Evolutionary conservation across 139 green algal genomes (phyloP).

Genomic region (Zygnema circumcarinatum): DNA sequence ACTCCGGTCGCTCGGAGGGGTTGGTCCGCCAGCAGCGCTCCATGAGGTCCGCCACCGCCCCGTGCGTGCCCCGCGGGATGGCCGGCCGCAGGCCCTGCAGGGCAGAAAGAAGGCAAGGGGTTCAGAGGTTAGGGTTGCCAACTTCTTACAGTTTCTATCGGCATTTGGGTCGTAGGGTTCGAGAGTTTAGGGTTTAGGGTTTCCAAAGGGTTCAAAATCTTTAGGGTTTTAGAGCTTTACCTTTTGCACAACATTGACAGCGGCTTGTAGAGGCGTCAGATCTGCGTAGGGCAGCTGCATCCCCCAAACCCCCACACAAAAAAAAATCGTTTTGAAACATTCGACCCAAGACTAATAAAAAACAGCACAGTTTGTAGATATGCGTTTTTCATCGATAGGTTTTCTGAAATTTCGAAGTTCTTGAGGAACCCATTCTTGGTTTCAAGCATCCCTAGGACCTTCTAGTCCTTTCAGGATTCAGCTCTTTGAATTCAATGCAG

Average conservation of each 20-base stretch:
- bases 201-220: slow-evolving; percentile 66
- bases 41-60: slow-evolving; percentile 47
- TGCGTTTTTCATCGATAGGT: no score
- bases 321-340: not conserved
- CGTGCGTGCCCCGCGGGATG: slow-evolving; percentile 46
- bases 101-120: slow-evolving; percentile 62
- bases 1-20: slow-evolving; percentile 57
- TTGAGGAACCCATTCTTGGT: no score
- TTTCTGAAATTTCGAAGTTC: no score
- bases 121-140: not conserved
- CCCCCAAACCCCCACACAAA: slow-evolving; percentile 3
- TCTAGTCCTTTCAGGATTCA: no score
- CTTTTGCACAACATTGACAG: slow-evolving; percentile 93
- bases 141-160: not conserved
- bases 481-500: no score
- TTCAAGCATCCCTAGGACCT: no score
- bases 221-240: no score
- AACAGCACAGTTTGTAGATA: no score
- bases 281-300: slow-evolving; percentile 81
- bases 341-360: slow-evolving; percentile 1
- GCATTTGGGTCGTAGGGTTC: not conserved
- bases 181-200: no score
- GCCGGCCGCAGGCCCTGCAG: slow-evolving; percentile 73
- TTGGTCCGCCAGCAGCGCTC: slow-evolving; percentile 49
- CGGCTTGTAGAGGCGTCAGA: slow-evolving; percentile 85